Evolutionary conservation across 2,329 filamentous ascomycete species (phyloP).

Genomic region (Periconia macrospinosa): DNA sequence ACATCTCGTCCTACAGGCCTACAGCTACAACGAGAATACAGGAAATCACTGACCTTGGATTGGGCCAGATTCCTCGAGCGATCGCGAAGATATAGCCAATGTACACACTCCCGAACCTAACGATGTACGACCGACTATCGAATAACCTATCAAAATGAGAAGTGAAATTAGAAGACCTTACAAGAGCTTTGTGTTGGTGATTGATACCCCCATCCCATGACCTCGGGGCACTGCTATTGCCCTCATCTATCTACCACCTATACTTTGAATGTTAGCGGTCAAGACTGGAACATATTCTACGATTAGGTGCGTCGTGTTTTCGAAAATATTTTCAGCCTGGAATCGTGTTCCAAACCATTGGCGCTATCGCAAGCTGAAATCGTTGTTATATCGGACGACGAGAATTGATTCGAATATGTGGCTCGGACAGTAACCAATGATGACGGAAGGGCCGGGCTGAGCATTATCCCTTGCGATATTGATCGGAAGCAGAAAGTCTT

Average conservation of each 20-base stretch:
- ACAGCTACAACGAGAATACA: no score
- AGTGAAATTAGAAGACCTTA: constrained; percentile 35
- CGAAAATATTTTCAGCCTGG: constrained; percentile 25
- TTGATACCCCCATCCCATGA: no score
- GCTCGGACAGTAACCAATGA: no score
- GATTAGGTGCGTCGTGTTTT: constrained; percentile 28
- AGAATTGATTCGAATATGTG: constrained; percentile 5
- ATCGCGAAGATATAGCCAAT: background rate
- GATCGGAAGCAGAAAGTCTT: no score
- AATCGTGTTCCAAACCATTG: constrained; percentile 21
- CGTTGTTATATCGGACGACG: constrained; percentile 33
- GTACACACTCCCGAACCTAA: background rate
- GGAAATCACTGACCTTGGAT: constrained; percentile 23
- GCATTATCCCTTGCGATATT: no score
- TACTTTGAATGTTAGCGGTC: constrained; percentile 11
- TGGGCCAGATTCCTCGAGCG: constrained; percentile 12
- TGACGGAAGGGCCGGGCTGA: no score
- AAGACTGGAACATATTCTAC: constrained; percentile 18
- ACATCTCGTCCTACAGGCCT: no score
- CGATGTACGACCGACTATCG: background rate
- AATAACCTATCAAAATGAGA: constrained; percentile 28
- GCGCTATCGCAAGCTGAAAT: constrained; percentile 29
- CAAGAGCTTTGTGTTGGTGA: no score
- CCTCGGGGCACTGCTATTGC: no score
- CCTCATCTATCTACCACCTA: constrained; percentile 8